Evolutionary conservation across 2,329 filamentous ascomycete species (phyloP), one percentile per base, ranked within the genome.

Genomic region (Chaetomium sp.): DNA sequence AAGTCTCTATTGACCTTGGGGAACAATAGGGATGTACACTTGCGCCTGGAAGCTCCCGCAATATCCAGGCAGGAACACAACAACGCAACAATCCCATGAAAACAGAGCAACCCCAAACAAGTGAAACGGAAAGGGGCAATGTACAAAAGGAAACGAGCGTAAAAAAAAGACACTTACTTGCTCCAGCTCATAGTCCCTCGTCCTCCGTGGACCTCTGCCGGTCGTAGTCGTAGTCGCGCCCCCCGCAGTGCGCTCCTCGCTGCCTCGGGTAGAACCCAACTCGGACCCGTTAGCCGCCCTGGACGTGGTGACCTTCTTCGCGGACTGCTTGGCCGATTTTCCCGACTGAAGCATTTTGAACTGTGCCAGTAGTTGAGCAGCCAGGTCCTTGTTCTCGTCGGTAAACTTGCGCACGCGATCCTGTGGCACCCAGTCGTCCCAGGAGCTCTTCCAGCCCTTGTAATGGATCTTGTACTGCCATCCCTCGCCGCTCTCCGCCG

Each of bases 371-470:
- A 91, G 78, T 70, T 88, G 86, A 54, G 78, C 77, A 27, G 92
- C 91, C 40, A 99, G 81, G 69, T 95, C 90, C 68, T 89, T 89
- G 74, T 97, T 96, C 74, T 97, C 94, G 55, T 95, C 90, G 51
- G 86, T 96, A 70, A 92, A 87, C 74, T 96, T 96, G 68, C 91
- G 87, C 59, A 99, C 86, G 63, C 94, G 89, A 70, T 97, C 92
- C 72, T 91, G 86, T 27, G 89, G 84, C 45, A 97, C 94, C 92
- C 92, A 97, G 75, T 99, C 94, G 75, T 99, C 94, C 94, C 94
- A 99, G 80, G 91, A 96, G 71, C 92, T 91, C 79, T 99, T 99
- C 94, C 94, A 99, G 67, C 94, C 94, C 74, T 97, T 97, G 77
- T 99, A 99, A 74, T 99, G 94, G 54, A 99, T 88, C 68, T 89